Conservation (phyloP, 73 alveolate genomes). For the Symbiodinium natans region DNA sequence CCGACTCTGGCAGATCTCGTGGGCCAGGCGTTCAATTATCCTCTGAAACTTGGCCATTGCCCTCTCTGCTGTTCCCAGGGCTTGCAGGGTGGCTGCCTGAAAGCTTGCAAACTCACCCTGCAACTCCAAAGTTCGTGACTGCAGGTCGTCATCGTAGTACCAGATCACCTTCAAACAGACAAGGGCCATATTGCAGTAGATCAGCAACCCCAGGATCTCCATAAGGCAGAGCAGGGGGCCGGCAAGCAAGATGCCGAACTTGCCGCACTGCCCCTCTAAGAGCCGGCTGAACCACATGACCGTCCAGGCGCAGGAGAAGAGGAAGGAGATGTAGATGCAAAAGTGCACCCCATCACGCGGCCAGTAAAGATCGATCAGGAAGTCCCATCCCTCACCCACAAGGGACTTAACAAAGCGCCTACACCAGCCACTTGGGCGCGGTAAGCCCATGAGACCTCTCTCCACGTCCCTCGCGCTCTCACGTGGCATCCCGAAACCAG, state of each 20-base stretch:
- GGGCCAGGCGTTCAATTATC: not conserved
- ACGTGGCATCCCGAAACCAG: not conserved
- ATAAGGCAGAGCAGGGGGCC: not conserved
- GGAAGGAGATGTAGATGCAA: not conserved
- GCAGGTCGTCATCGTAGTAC: constrained; percentile 7
- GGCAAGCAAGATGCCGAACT: not conserved
- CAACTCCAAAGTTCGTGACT: not conserved
- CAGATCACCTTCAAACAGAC: constrained; percentile 3
- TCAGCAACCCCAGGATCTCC: not conserved
- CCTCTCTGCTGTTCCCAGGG: not conserved
- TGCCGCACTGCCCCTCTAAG: not conserved
- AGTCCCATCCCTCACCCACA: not conserved
- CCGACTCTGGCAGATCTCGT: not conserved
- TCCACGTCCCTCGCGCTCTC: not conserved
- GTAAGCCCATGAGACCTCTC: not conserved
- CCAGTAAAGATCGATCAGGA: not conserved
- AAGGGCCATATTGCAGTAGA: not conserved
- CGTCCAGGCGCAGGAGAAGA: not conserved
- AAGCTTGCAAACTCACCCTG: not conserved
- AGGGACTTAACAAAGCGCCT: not conserved
- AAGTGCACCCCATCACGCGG: not conserved
- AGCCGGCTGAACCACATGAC: not conserved
- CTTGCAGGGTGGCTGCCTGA: not conserved
- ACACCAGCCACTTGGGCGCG: not conserved
- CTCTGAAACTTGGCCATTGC: not conserved